Percentiles rank a stretch among this genome's conserved stretches.
Evolutionary conservation across 768 basidiomycete species (phyloP).

Genomic region (Thelephora ganbajun): DNA sequence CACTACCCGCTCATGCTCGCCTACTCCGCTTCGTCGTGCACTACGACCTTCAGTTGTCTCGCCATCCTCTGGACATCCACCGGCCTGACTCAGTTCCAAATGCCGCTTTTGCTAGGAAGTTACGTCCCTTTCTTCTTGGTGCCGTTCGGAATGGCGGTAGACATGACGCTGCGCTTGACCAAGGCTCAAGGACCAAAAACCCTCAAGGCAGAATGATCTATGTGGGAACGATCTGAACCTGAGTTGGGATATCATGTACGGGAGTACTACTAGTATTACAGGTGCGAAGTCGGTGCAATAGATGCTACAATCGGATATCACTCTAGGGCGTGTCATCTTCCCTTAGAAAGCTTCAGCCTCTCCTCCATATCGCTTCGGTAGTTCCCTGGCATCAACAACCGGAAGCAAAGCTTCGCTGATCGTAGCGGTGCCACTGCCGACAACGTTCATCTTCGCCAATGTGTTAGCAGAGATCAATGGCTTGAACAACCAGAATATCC

Average conservation of each 20-base stretch:
- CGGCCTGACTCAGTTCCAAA: constrained; percentile 37
- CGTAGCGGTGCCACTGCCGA: constrained; percentile 45
- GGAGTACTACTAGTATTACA: too few relatives aligned
- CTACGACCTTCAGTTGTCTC: constrained; percentile 66
- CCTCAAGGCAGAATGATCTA: not conserved
- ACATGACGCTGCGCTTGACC: constrained; percentile 29
- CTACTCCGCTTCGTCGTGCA: constrained; percentile 68
- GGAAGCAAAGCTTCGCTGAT: constrained; percentile 49
- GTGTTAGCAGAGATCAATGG: constrained; percentile 58
- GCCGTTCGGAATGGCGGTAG: constrained; percentile 58
- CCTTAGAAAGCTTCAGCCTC: constrained; percentile 35
- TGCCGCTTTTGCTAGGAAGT: constrained; percentile 41
- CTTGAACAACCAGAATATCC: constrained; percentile 81
- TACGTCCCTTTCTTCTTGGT: constrained; percentile 70
- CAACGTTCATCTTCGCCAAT: constrained; percentile 70
- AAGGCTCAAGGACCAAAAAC: not conserved
- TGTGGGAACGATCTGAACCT: too few relatives aligned
- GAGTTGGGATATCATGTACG: too few relatives aligned
- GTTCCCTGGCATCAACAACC: constrained; percentile 37
- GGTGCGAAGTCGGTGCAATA: too few relatives aligned
- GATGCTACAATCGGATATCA: too few relatives aligned
- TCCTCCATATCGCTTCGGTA: constrained; percentile 66
- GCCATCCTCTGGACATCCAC: constrained; percentile 42
- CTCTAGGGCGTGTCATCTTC: constrained; percentile 3
- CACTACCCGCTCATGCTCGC: constrained; percentile 53